Base-by-base conservation (phyloP, 495 filamentous ascomycete species). In the Xylaria acuta region DNA sequence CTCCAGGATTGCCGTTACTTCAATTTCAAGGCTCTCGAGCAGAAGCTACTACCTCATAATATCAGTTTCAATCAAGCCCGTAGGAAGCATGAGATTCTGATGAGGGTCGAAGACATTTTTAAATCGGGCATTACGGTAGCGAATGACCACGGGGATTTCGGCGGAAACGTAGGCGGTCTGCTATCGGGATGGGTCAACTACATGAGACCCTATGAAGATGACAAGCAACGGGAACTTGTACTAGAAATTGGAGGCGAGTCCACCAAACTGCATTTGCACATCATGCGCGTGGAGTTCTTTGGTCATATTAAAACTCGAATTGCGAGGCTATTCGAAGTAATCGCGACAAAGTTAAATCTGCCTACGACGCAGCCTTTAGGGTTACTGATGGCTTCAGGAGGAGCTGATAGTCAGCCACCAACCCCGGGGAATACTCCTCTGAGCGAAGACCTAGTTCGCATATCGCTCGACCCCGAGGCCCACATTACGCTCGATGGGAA, bases 1-100 rank as follows among this genome's bases (percentile, higher is more conserved):
- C 84, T 99, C 0, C 87, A 92, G 22, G 95, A 99, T 79, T 97
- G 93, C 78, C 90, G 92, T 49, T 99, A 97, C 75, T 98, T 94
- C 80, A 92, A 97, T 77, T 90, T 99, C 65, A 94, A 94, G 74
- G 94, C 94, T 0, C 79, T 97, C 0, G 96, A 98, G 80, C 95
- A 99, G 80, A 90, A 89, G 67, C 82, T 99, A 14, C 94, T 98
- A 51, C 88, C 92, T 1, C 92, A 95, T 76, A 80, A 88, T 38
- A 92, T 97, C 64, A 88, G 86, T 60, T 94, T 89, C 82, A 97
- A 98, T 72, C 88, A 91, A 38, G 81, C 87, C 32, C 87, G 90
- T 3, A 82, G 85, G 12, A 83, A 86, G 22, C 85, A 90, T 0
- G 96, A 99, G 81, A 97, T 99, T 32, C 81, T 91, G 41, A 86